Conservation (phyloP, 176 grass and related monocot genomes). For the Juncus effusus region DNA sequence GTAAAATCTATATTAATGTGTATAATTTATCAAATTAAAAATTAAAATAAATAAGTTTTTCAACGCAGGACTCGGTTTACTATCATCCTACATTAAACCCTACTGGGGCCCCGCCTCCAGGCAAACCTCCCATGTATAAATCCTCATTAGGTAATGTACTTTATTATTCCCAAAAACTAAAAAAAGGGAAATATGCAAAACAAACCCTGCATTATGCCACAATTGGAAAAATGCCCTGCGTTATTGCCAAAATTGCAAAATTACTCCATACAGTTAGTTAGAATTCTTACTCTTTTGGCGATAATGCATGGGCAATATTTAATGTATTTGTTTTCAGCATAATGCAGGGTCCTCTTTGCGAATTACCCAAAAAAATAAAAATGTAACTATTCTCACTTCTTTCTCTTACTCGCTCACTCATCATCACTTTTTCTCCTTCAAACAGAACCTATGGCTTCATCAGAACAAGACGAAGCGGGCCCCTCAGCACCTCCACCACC, state of each 20-base stretch:
- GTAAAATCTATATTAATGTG: neutral
- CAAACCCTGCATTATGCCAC: no score
- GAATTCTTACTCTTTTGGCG: no score
- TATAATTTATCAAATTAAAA: slow-evolving; percentile 30
- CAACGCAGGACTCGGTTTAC: slow-evolving; percentile 70
- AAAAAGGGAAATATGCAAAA: no score
- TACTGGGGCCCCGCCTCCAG: slow-evolving; percentile 80
- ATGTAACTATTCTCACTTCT: neutral
- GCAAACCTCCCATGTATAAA: slow-evolving; percentile 93
- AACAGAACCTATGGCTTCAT: slow-evolving; percentile 59
- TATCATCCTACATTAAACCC: slow-evolving; percentile 86
- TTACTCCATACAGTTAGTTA: no score
- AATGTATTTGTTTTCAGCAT: no score
- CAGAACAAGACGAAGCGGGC: slow-evolving; percentile 62
- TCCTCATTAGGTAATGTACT: slow-evolving; percentile 60
- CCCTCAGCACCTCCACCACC: slow-evolving; percentile 65
- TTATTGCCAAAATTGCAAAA: no score
- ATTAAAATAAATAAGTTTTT: neutral
- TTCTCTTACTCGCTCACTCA: slow-evolving; percentile 6
- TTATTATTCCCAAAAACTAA: neutral
- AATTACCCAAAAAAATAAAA: no score
- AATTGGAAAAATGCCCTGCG: no score
- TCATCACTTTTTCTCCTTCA: slow-evolving; percentile 28
- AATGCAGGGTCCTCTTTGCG: no score
- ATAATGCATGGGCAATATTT: no score